A percentile compares a stretch with the other conserved stretches of the same genome.
phyloP scores from a whole-genome alignment of 2,329 filamentous ascomycete genomes.

The Trichoderma endophyticum region DNA sequence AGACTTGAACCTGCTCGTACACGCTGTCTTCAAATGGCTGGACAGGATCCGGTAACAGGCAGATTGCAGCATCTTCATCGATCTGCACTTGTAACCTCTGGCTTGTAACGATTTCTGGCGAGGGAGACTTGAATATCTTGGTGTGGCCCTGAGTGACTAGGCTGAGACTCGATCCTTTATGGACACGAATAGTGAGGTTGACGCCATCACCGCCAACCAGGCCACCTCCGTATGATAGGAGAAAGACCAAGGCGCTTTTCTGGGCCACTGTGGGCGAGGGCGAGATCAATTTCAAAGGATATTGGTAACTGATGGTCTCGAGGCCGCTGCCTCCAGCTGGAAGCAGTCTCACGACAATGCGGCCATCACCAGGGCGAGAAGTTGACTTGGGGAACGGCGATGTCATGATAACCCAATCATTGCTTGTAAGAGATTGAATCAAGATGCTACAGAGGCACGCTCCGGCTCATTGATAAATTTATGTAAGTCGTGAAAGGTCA shows the following conservation, averaged over 20 bases:
- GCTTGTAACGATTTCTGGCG: conserved; percentile 52
- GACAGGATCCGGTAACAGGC: conserved; percentile 82
- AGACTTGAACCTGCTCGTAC: conserved; percentile 81
- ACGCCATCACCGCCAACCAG: conserved; percentile 85
- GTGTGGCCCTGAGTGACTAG: conserved; percentile 77
- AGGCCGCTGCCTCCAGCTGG: conserved; percentile 71
- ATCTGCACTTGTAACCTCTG: conserved; percentile 55
- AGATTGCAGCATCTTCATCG: conserved; percentile 51
- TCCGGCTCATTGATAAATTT: not conserved
- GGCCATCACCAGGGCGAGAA: conserved; percentile 73
- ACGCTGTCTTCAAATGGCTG: conserved; percentile 84
- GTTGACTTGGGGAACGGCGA: conserved; percentile 73
- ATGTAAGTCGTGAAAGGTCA: not conserved
- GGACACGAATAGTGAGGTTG: conserved; percentile 66
- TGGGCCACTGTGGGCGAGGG: conserved; percentile 64
- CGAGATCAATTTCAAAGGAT: conserved; percentile 89
- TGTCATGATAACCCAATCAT: conserved; percentile 27
- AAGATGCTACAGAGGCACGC: not conserved
- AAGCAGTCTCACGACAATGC: conserved; percentile 68
- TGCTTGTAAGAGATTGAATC: not conserved
- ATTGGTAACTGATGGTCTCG: conserved; percentile 78
- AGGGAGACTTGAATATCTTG: conserved; percentile 84
- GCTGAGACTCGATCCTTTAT: conserved; percentile 61
- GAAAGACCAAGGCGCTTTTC: conserved; percentile 74
- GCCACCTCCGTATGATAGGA: conserved; percentile 92